Evolutionary conservation across 2,329 filamentous ascomycete genomes (phyloP), one percentile per base, ranked within the genome.

Genomic region (Fusarium protoensiforme): DNA sequence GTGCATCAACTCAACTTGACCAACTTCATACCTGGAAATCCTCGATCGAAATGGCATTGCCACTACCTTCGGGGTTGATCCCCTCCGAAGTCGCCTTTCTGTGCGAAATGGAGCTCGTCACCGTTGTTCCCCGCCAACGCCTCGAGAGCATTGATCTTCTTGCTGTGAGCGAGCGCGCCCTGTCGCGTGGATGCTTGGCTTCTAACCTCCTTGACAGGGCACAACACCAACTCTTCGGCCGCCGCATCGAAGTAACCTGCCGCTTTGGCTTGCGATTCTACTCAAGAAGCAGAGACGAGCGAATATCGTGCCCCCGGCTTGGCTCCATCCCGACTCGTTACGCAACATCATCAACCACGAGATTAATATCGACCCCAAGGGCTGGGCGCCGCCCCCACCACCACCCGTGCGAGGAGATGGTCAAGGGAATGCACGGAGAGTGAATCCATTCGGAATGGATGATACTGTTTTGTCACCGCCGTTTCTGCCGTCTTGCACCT

Each of bases 71-170:
- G 60, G 87, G 85, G 82, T 88, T 98, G 51, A 92, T 93, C 77
- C 94, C 96, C 68, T 88, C 93, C 73, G 96, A 99, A 85, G 93
- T 97, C 53, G 93, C 95, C 59, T 99, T 98, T 80, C 86, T 98
- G 31, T 98, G 95, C 83, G 96, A 99, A 85, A 98, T 98, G 95
- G 96, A 98, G 85, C 90, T 94, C 78, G 93, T 99, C 64, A 98
- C 95, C 0, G 90, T 99, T 24, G 91, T 98, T 58, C 96, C 96
- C 38, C 93, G 96, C 62, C 95, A 98, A 82, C 90, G 93, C 73
- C 91, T 99, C 61, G 95, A 98, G 75, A 91, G 90, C 75, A 93
- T 99, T 72, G 88, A 94, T 77, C 89, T 99, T 71, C 89, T 99
- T 64, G 92, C 92, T 74, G 96, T 98, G 87, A 86, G 92, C 90